Percentiles rank a stretch among this genome's conserved stretches.
phyloP scores from a whole-genome alignment of 331 rosid species.

The Malus hybrid region DNA sequence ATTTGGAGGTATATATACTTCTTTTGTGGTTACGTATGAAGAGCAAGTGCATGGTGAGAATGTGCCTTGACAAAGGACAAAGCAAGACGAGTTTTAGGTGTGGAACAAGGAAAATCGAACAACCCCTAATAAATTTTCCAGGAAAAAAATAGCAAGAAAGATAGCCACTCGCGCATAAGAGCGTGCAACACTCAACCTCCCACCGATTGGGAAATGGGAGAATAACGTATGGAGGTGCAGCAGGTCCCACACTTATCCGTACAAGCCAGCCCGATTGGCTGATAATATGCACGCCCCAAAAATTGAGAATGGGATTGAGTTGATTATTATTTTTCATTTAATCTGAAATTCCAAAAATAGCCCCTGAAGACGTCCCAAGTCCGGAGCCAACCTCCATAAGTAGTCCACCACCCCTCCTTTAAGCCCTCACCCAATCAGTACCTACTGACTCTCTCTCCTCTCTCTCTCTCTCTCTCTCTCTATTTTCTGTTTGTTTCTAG shows the following conservation, averaged over 20 bases:
- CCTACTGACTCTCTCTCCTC: not conserved
- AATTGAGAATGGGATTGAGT: not conserved
- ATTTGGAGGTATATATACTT: not conserved
- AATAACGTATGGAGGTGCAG: too few species aligned
- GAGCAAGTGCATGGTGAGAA: not conserved
- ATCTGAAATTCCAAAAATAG: not conserved
- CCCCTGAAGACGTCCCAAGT: not conserved
- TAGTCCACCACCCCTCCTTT: conserved; percentile 10
- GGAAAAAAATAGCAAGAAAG: not conserved
- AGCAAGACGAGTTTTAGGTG: conserved; percentile 11
- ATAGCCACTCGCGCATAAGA: too few species aligned
- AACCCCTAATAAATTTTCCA: not conserved
- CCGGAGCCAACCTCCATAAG: conserved; percentile 23
- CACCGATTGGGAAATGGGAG: not conserved
- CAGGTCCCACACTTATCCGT: conserved; percentile 19
- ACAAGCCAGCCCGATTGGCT: not conserved
- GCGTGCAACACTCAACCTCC: not conserved
- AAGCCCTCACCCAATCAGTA: conserved; percentile 7
- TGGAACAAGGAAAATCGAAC: not conserved
- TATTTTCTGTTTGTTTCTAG: not conserved
- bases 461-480: not conserved
- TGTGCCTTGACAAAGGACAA: not conserved
- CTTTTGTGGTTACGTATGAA: not conserved
- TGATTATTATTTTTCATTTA: not conserved
- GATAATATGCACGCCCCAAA: not conserved